Percentiles rank a stretch among this genome's conserved stretches.
phyloP scores from a whole-genome alignment of 352 stramenopile genomes.

The Phytophthora constricta region DNA sequence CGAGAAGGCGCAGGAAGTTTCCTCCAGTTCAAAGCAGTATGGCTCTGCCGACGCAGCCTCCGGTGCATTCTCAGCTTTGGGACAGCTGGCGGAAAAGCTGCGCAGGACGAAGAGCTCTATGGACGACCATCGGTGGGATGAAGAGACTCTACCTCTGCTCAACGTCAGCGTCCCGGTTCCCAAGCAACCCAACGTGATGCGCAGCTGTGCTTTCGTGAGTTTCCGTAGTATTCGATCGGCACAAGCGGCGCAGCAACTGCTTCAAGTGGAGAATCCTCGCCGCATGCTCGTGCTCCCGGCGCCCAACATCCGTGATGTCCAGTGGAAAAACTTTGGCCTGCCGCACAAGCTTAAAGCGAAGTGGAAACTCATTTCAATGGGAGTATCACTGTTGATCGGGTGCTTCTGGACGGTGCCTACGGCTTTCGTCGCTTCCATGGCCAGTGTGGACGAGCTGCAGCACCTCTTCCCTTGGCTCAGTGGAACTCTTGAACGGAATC shows the following conservation, averaged over 20 bases:
- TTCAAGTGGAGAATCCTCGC: constrained; percentile 73
- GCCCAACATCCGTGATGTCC: constrained; percentile 69
- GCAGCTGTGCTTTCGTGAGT: constrained; percentile 71
- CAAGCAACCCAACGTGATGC: constrained; percentile 64
- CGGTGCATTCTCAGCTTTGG: constrained; percentile 31
- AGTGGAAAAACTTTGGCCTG: constrained; percentile 84
- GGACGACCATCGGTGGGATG: constrained; percentile 25
- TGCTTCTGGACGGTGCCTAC: constrained; percentile 85
- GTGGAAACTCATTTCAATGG: constrained; percentile 64
- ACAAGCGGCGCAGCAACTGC: constrained; percentile 72
- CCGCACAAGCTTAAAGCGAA: constrained; percentile 64
- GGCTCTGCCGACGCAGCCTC: constrained; percentile 13
- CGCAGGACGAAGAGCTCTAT: constrained; percentile 41
- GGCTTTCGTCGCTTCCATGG: constrained; percentile 78
- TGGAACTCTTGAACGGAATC: constrained; percentile 48
- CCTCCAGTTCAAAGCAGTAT: constrained; percentile 28
- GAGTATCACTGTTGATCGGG: constrained; percentile 62
- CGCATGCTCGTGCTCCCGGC: constrained; percentile 67
- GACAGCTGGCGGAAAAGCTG: constrained; percentile 36
- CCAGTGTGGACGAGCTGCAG: constrained; percentile 67
- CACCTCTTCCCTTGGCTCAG: constrained; percentile 59
- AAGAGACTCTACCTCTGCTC: constrained; percentile 42
- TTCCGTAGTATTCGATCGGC: constrained; percentile 71
- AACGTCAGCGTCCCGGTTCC: constrained; percentile 37
- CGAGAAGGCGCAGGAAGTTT: constrained; percentile 38